Evolutionary conservation across 371 early-diverging fungal genomes (phyloP).

Genomic region (Rhizopus stolonifer): DNA sequence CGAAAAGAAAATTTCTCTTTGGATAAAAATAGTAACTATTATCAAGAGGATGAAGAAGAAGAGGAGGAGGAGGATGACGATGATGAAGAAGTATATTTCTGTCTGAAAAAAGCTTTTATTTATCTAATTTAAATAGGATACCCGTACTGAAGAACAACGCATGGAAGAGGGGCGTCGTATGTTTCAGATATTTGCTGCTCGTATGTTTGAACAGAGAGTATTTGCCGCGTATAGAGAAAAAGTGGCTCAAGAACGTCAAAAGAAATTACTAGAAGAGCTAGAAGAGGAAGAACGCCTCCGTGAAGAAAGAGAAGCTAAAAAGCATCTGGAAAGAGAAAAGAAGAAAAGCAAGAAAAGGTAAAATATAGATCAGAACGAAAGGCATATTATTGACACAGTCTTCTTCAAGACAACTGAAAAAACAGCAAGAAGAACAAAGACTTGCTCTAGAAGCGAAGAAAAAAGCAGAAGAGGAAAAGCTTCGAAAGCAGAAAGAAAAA

Average conservation of each 20-base stretch:
- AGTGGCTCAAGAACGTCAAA: slow-evolving; percentile 80
- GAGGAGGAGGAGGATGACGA: slow-evolving; percentile 65
- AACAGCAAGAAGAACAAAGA: slow-evolving; percentile 44
- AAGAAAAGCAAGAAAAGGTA: slow-evolving; percentile 61
- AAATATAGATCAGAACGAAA: slow-evolving; percentile 3
- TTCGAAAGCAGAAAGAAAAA: slow-evolving; percentile 35
- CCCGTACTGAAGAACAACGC: slow-evolving; percentile 78
- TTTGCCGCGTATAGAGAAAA: slow-evolving; percentile 90
- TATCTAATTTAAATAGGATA: slow-evolving; percentile 47
- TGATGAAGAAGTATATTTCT: too few relatives aligned
- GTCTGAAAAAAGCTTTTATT: too few relatives aligned
- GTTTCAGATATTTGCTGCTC: slow-evolving; percentile 94
- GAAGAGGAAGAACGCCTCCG: slow-evolving; percentile 77
- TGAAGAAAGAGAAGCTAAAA: slow-evolving; percentile 67
- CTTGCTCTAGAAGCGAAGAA: slow-evolving; percentile 43
- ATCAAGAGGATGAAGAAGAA: slow-evolving; percentile 53
- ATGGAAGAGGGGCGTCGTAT: slow-evolving; percentile 90
- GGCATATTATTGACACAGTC: not conserved
- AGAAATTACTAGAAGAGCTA: slow-evolving; percentile 74
- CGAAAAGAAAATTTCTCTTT: slow-evolving; percentile 67
- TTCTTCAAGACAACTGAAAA: slow-evolving; percentile 34
- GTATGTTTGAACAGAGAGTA: slow-evolving; percentile 94
- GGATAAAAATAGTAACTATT: slow-evolving; percentile 27
- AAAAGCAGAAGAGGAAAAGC: slow-evolving; percentile 41
- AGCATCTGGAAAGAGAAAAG: slow-evolving; percentile 68